A percentile compares a stretch with the other conserved stretches of the same genome.
Evolutionary conservation across 495 filamentous ascomycete species (phyloP).

Genomic region (Talaromyces nanjingensis): DNA sequence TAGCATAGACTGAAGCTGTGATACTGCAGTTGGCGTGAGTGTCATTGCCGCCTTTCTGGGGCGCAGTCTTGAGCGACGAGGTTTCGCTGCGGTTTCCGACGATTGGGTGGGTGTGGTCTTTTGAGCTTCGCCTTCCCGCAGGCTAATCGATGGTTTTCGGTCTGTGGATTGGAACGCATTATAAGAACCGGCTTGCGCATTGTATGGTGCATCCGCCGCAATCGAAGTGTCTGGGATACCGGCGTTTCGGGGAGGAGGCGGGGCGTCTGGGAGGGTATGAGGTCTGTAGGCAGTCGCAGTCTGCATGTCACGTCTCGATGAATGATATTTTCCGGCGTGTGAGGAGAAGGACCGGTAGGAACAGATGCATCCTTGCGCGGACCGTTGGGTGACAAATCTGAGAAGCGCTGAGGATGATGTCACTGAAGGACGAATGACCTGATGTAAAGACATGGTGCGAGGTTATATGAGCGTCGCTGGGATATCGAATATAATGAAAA

Average conservation of each 20-base stretch:
- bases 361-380: constrained; percentile 40
- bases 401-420: constrained; percentile 51
- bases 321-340: constrained; percentile 41
- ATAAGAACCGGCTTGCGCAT: neutral
- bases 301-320: constrained; percentile 59
- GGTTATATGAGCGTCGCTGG: neutral
- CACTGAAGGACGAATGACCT: constrained; percentile 32
- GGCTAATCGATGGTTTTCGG: constrained; percentile 10
- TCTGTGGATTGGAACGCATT: constrained; percentile 13
- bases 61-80: constrained; percentile 59
- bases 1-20: constrained; percentile 67
- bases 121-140: constrained; percentile 61
- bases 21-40: constrained; percentile 68
- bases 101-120: constrained; percentile 37
- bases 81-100: constrained; percentile 31
- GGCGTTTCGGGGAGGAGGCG: constrained; percentile 61
- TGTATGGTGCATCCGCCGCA: constrained; percentile 15
- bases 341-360: constrained; percentile 63
- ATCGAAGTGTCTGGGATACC: constrained; percentile 48
- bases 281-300: constrained; percentile 74
- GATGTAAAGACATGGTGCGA: constrained; percentile 31
- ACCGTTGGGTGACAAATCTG: constrained; percentile 39
- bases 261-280: constrained; percentile 55
- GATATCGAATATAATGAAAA: neutral
- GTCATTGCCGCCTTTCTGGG: constrained; percentile 88